Conservation (phyloP, 2,329 filamentous ascomycete species). For the Davidsoniella virescens region DNA sequence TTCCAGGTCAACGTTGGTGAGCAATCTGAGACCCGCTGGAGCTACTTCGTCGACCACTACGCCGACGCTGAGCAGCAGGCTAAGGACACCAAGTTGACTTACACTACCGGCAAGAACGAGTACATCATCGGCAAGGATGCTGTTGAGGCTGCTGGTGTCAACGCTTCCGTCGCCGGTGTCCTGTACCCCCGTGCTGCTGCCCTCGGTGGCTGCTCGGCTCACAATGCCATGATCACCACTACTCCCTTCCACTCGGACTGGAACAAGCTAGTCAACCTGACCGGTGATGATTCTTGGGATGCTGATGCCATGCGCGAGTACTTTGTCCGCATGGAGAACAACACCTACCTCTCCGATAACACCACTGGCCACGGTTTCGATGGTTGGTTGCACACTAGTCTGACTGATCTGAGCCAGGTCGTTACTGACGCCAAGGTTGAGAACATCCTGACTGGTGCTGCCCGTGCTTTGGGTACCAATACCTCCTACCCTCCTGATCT, state of each 20-base stretch:
- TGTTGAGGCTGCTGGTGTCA: slow-evolving; percentile 5
- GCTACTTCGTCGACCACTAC: slow-evolving; percentile 47
- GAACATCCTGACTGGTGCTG: slow-evolving; percentile 17
- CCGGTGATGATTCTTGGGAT: slow-evolving; percentile 28
- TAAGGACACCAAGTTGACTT: slow-evolving; percentile 32
- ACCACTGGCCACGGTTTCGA: slow-evolving; percentile 26
- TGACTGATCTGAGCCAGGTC: slow-evolving; percentile 15
- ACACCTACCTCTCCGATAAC: slow-evolving; percentile 24
- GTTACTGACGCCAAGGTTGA: slow-evolving; percentile 19
- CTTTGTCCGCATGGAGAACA: slow-evolving; percentile 27
- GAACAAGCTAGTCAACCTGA: slow-evolving; percentile 24
- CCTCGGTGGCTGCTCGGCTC: slow-evolving; percentile 22
- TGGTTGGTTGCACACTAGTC: slow-evolving; percentile 22
- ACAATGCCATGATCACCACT: slow-evolving; percentile 21
- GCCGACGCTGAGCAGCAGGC: slow-evolving; percentile 19
- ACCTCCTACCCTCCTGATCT: slow-evolving; percentile 15
- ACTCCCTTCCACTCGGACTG: slow-evolving; percentile 22
- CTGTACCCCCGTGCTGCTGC: slow-evolving; percentile 24
- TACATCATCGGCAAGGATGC: slow-evolving; percentile 5
- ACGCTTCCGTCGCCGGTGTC: slow-evolving; percentile 20
- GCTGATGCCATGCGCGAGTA: slow-evolving; percentile 25
- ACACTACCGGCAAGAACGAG: neutral
- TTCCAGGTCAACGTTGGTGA: slow-evolving; percentile 17
- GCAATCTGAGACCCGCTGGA: slow-evolving; percentile 27
- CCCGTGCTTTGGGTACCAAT: slow-evolving; percentile 17